These are phyloP conservation scores for Yamadazyma blattariae DNA, from an alignment of 1,139 yeast species.

Conservation along the genomic window DNA sequence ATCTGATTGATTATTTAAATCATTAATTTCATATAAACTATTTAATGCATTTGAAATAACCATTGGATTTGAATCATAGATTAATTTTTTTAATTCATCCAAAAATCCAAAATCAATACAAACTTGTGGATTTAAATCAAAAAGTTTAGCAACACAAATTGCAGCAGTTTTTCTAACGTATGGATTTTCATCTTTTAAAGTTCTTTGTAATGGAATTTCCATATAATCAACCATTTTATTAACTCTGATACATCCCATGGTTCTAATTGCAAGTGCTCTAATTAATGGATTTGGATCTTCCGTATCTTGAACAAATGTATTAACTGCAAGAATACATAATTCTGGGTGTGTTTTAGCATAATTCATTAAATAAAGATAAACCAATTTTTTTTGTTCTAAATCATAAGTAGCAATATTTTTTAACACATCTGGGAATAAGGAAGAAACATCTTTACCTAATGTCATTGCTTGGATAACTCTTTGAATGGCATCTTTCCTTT, in stretches of 20 bases:
- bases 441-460: slow-evolving; percentile 94
- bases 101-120: slow-evolving; percentile 88
- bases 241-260: slow-evolving; percentile 98
- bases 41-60: slow-evolving; percentile 93
- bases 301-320: slow-evolving; percentile 94
- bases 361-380: slow-evolving; percentile 91
- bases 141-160: slow-evolving; percentile 92
- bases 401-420: slow-evolving; percentile 97
- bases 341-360: slow-evolving; percentile 97
- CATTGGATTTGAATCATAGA: slow-evolving; percentile 92
- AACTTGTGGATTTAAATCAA: slow-evolving; percentile 77
- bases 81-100: slow-evolving; percentile 61
- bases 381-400: slow-evolving; percentile 93
- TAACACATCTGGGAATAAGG: slow-evolving; percentile 91
- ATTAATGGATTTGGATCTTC: slow-evolving; percentile 97
- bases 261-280: slow-evolving; percentile 92
- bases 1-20: slow-evolving; percentile 53
- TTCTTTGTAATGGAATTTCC: slow-evolving; percentile 83
- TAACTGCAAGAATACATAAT: slow-evolving; percentile 91
- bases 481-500: slow-evolving; percentile 94
- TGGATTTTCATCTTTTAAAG: slow-evolving; percentile 90
- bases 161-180: slow-evolving; percentile 98
- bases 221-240: slow-evolving; percentile 93
- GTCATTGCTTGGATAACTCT: slow-evolving; percentile 98
- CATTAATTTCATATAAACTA: slow-evolving; percentile 80